phyloP scores from a whole-genome alignment of 148 eudicot species.

The Arbutus unedo region DNA sequence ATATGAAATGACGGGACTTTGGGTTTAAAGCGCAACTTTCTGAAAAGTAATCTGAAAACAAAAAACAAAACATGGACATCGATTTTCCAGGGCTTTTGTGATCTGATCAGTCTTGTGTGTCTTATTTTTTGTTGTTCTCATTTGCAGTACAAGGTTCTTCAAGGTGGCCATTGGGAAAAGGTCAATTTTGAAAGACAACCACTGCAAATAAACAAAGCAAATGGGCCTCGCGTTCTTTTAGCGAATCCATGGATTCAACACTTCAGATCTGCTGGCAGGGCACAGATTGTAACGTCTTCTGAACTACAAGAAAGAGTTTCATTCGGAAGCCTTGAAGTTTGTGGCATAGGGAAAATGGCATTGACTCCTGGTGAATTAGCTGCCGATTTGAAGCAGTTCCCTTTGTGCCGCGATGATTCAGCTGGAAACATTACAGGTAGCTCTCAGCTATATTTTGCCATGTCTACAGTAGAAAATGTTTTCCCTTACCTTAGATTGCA shows the following conservation, averaged over 20 bases:
- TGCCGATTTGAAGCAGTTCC: constrained; percentile 20
- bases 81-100: background rate
- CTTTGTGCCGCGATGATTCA: constrained; percentile 26
- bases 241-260: constrained; percentile 58
- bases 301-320: constrained; percentile 23
- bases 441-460: background rate
- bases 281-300: constrained; percentile 17
- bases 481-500: background rate
- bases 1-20: background rate
- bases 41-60: background rate
- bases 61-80: background rate
- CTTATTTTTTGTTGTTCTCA: background rate
- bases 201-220: constrained; percentile 26
- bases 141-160: constrained; percentile 56
- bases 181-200: constrained; percentile 31
- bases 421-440: constrained; percentile 47
- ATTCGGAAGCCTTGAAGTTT: constrained; percentile 17
- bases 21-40: background rate
- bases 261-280: constrained; percentile 36
- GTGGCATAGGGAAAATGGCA: constrained; percentile 14
- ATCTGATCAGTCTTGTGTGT: background rate
- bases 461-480: background rate
- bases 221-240: constrained; percentile 24
- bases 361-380: constrained; percentile 23
- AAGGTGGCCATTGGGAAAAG: constrained; percentile 54